Percentiles rank a stretch among this genome's conserved stretches.
Conservation (phyloP, 2,329 filamentous ascomycete genomes). For the Scopulariopsis brevicaulis region DNA sequence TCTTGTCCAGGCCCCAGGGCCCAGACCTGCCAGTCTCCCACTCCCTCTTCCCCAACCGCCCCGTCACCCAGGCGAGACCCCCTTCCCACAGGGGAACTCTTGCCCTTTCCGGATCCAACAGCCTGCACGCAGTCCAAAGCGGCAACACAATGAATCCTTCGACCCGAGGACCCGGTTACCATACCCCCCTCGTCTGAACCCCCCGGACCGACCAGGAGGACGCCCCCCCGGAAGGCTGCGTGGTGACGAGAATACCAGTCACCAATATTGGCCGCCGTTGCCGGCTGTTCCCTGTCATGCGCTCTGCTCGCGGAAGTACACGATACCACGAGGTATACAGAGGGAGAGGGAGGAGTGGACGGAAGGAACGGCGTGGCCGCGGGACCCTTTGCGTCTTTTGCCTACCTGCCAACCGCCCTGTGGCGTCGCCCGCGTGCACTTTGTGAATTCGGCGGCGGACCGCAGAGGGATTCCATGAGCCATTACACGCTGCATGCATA, state of each 20-base stretch:
- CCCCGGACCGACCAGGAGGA: neutral
- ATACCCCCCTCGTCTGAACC: neutral
- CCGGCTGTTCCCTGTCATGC: no score
- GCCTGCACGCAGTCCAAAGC: neutral
- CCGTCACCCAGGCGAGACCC: neutral
- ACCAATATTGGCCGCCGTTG: neutral
- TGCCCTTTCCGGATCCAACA: neutral
- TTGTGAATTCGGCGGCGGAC: neutral
- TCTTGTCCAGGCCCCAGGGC: no score
- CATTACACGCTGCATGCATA: neutral
- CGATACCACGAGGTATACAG: no score
- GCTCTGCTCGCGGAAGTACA: no score
- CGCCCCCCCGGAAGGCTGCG: neutral
- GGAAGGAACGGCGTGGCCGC: no score
- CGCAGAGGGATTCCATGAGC: neutral
- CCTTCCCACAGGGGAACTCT: neutral
- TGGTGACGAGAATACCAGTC: neutral
- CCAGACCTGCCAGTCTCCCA: no score
- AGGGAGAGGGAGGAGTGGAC: no score
- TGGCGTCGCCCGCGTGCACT: neutral
- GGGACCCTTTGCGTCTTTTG: no score
- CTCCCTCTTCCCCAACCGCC: neutral
- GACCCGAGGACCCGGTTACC: neutral
- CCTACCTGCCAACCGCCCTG: neutral
- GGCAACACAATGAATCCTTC: neutral